Evolutionary conservation across 306 rosid species (phyloP).

Genomic region (Calophaca sinica): DNA sequence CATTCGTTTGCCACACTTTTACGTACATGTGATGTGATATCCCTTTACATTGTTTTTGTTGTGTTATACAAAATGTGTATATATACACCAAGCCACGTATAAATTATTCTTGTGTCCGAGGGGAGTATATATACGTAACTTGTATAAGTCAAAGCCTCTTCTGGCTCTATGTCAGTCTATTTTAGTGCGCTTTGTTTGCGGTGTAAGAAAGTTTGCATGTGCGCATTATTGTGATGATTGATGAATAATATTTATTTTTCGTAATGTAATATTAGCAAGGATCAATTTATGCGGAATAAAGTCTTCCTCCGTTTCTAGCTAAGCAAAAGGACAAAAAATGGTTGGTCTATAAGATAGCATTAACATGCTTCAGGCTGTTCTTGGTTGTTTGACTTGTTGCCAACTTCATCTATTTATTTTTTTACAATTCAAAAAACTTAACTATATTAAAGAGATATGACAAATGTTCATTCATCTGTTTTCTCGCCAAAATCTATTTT

Average conservation of each 20-base stretch:
- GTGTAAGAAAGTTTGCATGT: slow-evolving; percentile 35
- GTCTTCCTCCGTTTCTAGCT: slow-evolving; percentile 2
- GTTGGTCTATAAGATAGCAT: slow-evolving; percentile 18
- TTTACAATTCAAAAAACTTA: too few relatives aligned
- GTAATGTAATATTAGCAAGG: neutral
- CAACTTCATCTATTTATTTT: too few relatives aligned
- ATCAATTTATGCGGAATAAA: slow-evolving; percentile 27
- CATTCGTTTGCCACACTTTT: neutral
- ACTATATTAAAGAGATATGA: too few relatives aligned
- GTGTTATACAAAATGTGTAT: slow-evolving; percentile 29
- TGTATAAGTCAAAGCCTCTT: slow-evolving; percentile 24
- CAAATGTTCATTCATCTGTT: too few relatives aligned
- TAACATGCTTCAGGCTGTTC: too few relatives aligned
- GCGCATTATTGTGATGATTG: slow-evolving; percentile 37
- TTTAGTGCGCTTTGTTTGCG: slow-evolving; percentile 35
- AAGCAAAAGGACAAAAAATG: slow-evolving; percentile 20
- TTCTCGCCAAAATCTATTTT: too few relatives aligned
- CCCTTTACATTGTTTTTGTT: neutral
- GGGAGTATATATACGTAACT: neutral
- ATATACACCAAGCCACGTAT: neutral
- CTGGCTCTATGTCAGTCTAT: slow-evolving; percentile 24
- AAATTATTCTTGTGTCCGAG: slow-evolving; percentile 32
- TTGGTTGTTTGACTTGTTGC: too few relatives aligned
- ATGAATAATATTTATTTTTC: neutral
- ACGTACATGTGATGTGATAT: neutral